Conservation (phyloP, 768 basidiomycete genomes). For the Termitomyces sp. region DNA sequence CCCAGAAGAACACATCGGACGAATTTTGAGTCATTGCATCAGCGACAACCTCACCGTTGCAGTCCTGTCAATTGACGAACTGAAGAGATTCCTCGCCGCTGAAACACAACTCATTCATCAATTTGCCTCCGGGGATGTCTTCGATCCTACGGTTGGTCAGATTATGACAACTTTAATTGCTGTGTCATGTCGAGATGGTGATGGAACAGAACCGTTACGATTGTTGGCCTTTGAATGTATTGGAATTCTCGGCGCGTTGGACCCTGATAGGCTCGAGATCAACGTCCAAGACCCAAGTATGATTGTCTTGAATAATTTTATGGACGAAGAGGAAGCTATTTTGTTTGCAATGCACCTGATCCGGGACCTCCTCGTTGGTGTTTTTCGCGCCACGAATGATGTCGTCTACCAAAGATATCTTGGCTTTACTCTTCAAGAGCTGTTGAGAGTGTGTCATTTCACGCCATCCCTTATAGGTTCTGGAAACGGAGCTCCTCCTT, state of each 20-base stretch:
- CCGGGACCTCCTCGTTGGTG: conserved; percentile 76
- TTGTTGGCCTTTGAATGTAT: conserved; percentile 84
- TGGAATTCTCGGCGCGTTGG: conserved; percentile 87
- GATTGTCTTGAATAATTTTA: conserved; percentile 77
- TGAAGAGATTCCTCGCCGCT: conserved; percentile 57
- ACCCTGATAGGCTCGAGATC: conserved; percentile 88
- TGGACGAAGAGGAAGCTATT: conserved; percentile 69
- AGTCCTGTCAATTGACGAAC: conserved; percentile 66
- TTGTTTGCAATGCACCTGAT: conserved; percentile 85
- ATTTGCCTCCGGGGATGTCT: conserved; percentile 79
- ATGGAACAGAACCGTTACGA: conserved; percentile 62
- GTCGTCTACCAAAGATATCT: conserved; percentile 86
- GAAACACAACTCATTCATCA: conserved; percentile 48
- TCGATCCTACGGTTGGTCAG: conserved; percentile 69
- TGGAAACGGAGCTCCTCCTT: conserved; percentile 41
- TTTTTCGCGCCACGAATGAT: conserved; percentile 92
- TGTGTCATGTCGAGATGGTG: conserved; percentile 74
- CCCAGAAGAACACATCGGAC: conserved; percentile 48
- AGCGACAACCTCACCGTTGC: conserved; percentile 82
- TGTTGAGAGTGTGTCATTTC: conserved; percentile 85
- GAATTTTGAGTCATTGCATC: conserved; percentile 65
- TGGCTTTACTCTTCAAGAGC: conserved; percentile 88
- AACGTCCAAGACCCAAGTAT: conserved; percentile 51
- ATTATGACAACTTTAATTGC: conserved; percentile 62
- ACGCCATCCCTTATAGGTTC: conserved; percentile 64